Evolutionary conservation across 495 filamentous ascomycete species (phyloP).

Genomic region (Aspergillus indologenus): DNA sequence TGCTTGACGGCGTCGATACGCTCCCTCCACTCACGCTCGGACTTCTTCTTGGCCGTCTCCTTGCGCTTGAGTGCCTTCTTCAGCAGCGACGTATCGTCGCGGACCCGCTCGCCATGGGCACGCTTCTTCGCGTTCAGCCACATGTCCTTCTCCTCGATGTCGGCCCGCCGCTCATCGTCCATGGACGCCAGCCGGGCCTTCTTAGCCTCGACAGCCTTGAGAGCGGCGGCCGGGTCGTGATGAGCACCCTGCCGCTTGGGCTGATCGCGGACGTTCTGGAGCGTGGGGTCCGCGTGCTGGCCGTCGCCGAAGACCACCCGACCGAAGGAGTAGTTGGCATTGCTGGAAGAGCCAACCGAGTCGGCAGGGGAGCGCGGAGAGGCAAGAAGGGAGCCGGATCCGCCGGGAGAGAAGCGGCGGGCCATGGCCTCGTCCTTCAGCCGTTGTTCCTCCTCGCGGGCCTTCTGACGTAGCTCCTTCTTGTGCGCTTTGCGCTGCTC

Average conservation of each 20-base stretch:
- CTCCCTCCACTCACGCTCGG: constrained; percentile 84
- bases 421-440: constrained; percentile 67
- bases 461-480: constrained; percentile 70
- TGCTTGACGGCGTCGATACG: constrained; percentile 71
- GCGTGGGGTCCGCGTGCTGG: constrained; percentile 63
- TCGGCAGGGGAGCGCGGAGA: constrained; percentile 51
- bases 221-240: constrained; percentile 75
- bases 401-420: constrained; percentile 48
- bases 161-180: constrained; percentile 72
- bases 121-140: constrained; percentile 91
- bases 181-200: constrained; percentile 68
- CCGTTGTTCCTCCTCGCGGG: constrained; percentile 70
- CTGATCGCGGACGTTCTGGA: constrained; percentile 56
- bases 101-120: constrained; percentile 85
- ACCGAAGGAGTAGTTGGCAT: constrained; percentile 79
- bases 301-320: constrained; percentile 85
- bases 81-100: constrained; percentile 80
- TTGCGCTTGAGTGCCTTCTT: constrained; percentile 96
- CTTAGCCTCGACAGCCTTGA: constrained; percentile 64
- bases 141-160: constrained; percentile 86
- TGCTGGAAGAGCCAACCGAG: constrained; percentile 30
- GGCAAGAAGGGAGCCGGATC: constrained; percentile 54
- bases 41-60: constrained; percentile 84
- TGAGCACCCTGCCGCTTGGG: constrained; percentile 65
- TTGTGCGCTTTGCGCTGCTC: constrained; percentile 81